Conservation (phyloP, 2,329 filamentous ascomycete species). For the Neofusicoccum ribis region DNA sequence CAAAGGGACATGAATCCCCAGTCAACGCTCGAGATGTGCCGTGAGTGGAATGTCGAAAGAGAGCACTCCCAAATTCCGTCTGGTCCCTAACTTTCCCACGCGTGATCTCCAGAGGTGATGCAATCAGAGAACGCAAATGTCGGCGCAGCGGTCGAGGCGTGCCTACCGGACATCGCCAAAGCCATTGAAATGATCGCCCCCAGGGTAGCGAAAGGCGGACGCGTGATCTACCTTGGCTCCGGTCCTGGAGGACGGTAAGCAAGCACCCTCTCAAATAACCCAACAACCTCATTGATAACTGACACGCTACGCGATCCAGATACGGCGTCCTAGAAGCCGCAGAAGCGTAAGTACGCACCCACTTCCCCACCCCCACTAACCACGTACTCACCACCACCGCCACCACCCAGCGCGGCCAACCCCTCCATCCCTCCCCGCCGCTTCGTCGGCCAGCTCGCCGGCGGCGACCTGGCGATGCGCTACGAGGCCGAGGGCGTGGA, state of each 20-base stretch:
- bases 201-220: constrained; percentile 1
- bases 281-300: background rate
- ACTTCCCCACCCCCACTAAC: background rate
- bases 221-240: constrained; percentile 6
- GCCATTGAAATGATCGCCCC: constrained; percentile 6
- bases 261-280: background rate
- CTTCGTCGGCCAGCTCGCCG: constrained; percentile 6
- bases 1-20: background rate
- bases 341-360: background rate
- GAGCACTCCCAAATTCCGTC: background rate
- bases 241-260: background rate
- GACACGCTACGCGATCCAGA: background rate
- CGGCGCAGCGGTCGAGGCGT: background rate
- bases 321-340: constrained; percentile 12
- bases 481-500: constrained; percentile 9
- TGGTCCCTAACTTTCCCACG: background rate
- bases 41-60: background rate
- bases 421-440: constrained; percentile 9
- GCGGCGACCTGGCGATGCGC: background rate
- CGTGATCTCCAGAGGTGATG: background rate
- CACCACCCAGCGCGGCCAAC: background rate
- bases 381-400: background rate
- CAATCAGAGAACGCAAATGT: constrained; percentile 7
- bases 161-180: background rate
- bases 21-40: constrained; percentile 6